Evolutionary conservation across 164 flowering plant species (phyloP).

Genomic region (Saururus chinensis): DNA sequence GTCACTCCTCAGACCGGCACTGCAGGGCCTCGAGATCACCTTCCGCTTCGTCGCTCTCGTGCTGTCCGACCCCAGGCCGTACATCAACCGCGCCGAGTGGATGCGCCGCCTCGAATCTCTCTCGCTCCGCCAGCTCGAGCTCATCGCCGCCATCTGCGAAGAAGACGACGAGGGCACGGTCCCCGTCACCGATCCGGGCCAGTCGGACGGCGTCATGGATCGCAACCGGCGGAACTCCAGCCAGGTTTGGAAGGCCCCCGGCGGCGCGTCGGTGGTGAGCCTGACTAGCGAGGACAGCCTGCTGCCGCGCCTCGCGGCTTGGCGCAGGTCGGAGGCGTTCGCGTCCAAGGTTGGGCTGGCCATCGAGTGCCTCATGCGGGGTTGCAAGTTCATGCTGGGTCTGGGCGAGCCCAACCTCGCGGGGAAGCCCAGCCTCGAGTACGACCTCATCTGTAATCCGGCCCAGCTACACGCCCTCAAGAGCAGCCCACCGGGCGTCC

Average conservation of each 20-base stretch:
- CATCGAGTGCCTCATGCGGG: slow-evolving; percentile 64
- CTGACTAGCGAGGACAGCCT: slow-evolving; percentile 61
- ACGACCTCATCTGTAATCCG: slow-evolving; percentile 72
- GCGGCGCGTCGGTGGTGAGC: slow-evolving; percentile 36
- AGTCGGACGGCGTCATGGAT: slow-evolving; percentile 33
- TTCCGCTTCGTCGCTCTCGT: slow-evolving; percentile 64
- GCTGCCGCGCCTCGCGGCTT: slow-evolving; percentile 69
- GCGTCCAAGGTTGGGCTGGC: slow-evolving; percentile 50
- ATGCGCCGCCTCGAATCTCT: slow-evolving; percentile 56
- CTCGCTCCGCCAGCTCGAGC: slow-evolving; percentile 42
- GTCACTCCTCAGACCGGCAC: slow-evolving; percentile 55
- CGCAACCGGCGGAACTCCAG: slow-evolving; percentile 51
- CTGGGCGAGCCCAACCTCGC: slow-evolving; percentile 77
- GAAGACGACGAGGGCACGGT: slow-evolving; percentile 31
- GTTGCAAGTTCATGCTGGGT: slow-evolving; percentile 70
- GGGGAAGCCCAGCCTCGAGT: slow-evolving; percentile 66
- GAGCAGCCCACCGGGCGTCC: slow-evolving; percentile 24
- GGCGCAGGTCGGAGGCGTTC: slow-evolving; percentile 59
- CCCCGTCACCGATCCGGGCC: slow-evolving; percentile 44
- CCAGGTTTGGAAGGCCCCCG: slow-evolving; percentile 68
- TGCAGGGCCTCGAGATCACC: slow-evolving; percentile 79
- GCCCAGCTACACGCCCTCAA: slow-evolving; percentile 52
- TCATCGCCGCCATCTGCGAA: slow-evolving; percentile 53
- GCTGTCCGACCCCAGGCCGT: slow-evolving; percentile 65
- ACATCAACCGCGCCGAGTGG: slow-evolving; percentile 64